Conservation (phyloP, 2,329 filamentous ascomycete species). For the Hymenoscyphus fructigenus region DNA sequence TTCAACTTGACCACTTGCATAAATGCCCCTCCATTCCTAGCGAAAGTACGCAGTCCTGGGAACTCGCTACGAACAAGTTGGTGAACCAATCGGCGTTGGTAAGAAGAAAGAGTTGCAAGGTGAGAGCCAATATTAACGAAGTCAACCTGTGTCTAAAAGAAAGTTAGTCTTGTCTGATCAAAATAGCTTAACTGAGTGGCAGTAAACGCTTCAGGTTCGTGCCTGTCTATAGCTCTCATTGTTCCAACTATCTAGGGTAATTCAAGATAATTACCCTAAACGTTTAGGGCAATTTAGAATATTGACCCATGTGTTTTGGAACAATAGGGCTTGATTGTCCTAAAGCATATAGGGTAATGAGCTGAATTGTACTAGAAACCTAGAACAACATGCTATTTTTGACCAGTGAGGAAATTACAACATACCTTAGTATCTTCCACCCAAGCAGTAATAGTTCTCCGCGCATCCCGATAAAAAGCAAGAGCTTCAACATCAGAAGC, state of each 20-base stretch:
- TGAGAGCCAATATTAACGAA: slow-evolving; percentile 48
- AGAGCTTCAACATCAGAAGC: slow-evolving; percentile 26
- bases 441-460: slow-evolving; percentile 31
- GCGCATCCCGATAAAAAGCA: slow-evolving; percentile 28
- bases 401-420: neutral
- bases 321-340: no score
- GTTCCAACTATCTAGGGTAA: no score
- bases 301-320: no score
- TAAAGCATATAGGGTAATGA: no score
- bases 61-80: slow-evolving; percentile 65
- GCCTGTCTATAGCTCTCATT: no score
- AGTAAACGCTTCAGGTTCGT: no score
- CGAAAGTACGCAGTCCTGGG: slow-evolving; percentile 35
- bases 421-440: slow-evolving; percentile 25
- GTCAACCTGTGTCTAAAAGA: slow-evolving; percentile 27
- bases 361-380: neutral
- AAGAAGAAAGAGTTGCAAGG: slow-evolving; percentile 48
- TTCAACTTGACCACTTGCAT: slow-evolving; percentile 36
- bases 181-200: no score
- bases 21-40: slow-evolving; percentile 29
- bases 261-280: no score
- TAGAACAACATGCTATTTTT: neutral
- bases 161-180: neutral
- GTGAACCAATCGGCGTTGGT: slow-evolving; percentile 64
- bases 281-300: no score